These are phyloP conservation scores for Syzygium malaccense DNA, from an alignment of 441 rosid genomes.

Conservation along the genomic window DNA sequence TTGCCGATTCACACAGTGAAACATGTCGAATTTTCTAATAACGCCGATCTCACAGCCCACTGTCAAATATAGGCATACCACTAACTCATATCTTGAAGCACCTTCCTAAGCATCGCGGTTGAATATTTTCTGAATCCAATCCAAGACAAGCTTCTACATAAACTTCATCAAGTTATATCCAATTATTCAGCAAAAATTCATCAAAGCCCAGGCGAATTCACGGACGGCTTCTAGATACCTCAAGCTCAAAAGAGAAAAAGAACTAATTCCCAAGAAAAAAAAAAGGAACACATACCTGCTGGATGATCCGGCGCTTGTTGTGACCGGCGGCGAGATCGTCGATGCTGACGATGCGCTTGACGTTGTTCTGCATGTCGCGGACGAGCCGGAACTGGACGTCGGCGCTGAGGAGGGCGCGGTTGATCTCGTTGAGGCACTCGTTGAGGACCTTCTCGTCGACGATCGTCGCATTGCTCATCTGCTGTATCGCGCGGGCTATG, in stretches of 20 bases:
- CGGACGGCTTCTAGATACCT: background rate
- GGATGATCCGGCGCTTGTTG: too few species aligned
- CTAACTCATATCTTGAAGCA: background rate
- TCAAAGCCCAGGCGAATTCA: background rate
- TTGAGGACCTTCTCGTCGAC: slow-evolving; percentile 79
- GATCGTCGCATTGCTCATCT: slow-evolving; percentile 93
- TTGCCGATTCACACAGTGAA: background rate
- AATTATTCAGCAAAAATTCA: background rate
- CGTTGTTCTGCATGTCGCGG: slow-evolving; percentile 75
- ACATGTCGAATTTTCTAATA: background rate
- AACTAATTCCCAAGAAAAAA: too few species aligned
- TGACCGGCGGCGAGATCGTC: slow-evolving; percentile 89
- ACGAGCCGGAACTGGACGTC: slow-evolving; percentile 90
- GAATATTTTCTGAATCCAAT: too few species aligned
- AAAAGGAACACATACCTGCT: too few species aligned
- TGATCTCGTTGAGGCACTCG: slow-evolving; percentile 85
- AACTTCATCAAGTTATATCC: background rate
- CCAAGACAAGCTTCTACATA: background rate
- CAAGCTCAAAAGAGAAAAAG: too few species aligned
- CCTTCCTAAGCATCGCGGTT: fast-evolving
- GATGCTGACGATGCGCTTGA: slow-evolving; percentile 76
- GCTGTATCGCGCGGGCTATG: slow-evolving; percentile 86
- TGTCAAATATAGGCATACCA: background rate
- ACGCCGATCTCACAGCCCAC: background rate
- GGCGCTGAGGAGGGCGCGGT: slow-evolving; percentile 74